Evolutionary conservation across 371 early-diverging fungal species (phyloP).

Genomic region (Apophysomyces ossiformis): DNA sequence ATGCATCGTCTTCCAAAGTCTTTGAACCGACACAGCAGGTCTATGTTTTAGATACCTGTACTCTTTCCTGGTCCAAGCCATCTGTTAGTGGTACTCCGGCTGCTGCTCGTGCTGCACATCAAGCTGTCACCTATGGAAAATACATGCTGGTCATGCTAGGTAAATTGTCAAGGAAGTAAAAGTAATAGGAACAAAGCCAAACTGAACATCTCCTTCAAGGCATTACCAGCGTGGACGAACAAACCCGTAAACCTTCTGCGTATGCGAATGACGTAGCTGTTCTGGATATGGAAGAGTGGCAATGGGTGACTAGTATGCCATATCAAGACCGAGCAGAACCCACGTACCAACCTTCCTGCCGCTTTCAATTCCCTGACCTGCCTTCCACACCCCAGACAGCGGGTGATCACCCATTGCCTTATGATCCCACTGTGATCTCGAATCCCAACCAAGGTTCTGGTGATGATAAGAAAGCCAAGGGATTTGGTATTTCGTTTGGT

Average conservation of each 20-base stretch:
- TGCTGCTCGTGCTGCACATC: constrained; percentile 37
- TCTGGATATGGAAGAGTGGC: constrained; percentile 43
- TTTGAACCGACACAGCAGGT: constrained; percentile 27
- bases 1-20: not conserved
- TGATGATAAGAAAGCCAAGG: constrained; percentile 29
- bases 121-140: constrained; percentile 38
- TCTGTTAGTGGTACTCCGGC: constrained; percentile 31
- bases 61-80: constrained; percentile 41
- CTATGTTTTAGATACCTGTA: constrained; percentile 47
- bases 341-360: constrained; percentile 19
- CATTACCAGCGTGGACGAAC: not conserved
- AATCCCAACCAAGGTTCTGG: constrained; percentile 19
- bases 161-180: not conserved
- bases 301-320: constrained; percentile 41
- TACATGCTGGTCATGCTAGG: constrained; percentile 50
- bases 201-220: constrained; percentile 1
- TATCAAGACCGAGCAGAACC: not conserved
- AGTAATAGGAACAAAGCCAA: not conserved
- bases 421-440: constrained; percentile 29
- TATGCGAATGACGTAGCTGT: constrained; percentile 38
- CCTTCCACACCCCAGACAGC: constrained; percentile 1
- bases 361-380: constrained; percentile 30
- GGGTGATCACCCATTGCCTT: not conserved
- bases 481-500: constrained; percentile 35
- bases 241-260: not conserved